Conservation (phyloP, 441 rosid species). For the Biscutella auriculata region DNA sequence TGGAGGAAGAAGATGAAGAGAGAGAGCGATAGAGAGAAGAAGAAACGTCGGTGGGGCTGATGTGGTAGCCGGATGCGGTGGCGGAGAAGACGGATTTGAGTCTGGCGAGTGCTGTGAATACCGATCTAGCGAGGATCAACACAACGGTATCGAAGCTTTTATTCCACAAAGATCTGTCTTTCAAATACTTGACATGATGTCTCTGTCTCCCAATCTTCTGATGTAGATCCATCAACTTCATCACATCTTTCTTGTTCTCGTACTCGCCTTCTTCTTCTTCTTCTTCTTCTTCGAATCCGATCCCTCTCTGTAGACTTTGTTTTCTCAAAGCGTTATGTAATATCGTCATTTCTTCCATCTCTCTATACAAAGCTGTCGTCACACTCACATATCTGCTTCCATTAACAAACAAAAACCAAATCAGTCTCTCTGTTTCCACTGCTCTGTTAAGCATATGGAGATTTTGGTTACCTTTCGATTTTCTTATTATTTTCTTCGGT, state of each 20-base stretch:
- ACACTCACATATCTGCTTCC: slow-evolving; percentile 35
- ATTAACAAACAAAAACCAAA: background rate
- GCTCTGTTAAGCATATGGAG: background rate
- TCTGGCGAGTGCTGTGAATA: slow-evolving; percentile 63
- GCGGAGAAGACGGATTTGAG: slow-evolving; percentile 51
- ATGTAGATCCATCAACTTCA: slow-evolving; percentile 54
- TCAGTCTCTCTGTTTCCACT: background rate
- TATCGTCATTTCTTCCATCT: slow-evolving; percentile 60
- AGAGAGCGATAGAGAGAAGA: slow-evolving; percentile 53
- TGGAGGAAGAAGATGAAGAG: slow-evolving; percentile 77
- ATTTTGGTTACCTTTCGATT: slow-evolving; percentile 42
- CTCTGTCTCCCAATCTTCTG: slow-evolving; percentile 53
- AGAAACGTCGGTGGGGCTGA: slow-evolving; percentile 37
- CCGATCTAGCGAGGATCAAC: slow-evolving; percentile 40
- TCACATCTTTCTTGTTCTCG: slow-evolving; percentile 24
- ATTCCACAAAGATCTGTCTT: slow-evolving; percentile 75
- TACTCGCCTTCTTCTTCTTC: too few species aligned
- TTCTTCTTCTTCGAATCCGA: slow-evolving; percentile 21
- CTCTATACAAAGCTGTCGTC: slow-evolving; percentile 58
- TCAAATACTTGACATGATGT: slow-evolving; percentile 67
- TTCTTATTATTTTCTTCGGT: slow-evolving; percentile 57
- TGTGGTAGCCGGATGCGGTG: slow-evolving; percentile 16
- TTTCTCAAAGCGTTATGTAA: slow-evolving; percentile 48
- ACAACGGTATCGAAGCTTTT: slow-evolving; percentile 61
- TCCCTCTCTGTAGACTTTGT: slow-evolving; percentile 19